Percentiles rank a stretch among this genome's conserved stretches.
phyloP scores from a whole-genome alignment of 108 stramenopile species.

The Pseudonitzschia multiseries region DNA sequence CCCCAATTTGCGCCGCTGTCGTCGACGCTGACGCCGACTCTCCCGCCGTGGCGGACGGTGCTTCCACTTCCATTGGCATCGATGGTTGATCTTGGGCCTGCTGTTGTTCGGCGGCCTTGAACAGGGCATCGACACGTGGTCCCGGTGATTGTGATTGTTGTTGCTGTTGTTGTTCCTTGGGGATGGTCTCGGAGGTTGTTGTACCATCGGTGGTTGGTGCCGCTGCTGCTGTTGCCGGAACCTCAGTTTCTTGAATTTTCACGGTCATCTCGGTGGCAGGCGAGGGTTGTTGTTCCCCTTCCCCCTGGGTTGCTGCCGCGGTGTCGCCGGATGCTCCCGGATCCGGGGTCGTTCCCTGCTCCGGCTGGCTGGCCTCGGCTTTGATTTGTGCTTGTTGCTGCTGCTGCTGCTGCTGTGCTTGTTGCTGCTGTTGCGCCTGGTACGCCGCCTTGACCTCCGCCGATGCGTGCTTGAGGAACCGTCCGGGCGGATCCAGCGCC shows the following conservation, averaged over 20 bases:
- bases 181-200: no score
- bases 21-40: no score
- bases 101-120: not conserved
- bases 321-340: not conserved
- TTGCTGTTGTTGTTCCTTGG: no score
- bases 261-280: no score
- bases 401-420: not conserved
- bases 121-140: not conserved
- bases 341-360: not conserved
- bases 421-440: not conserved
- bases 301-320: no score
- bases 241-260: no score
- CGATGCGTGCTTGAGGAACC: conserved; percentile 58
- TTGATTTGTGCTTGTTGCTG: not conserved
- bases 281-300: no score
- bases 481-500: conserved; percentile 74
- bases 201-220: no score
- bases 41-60: not conserved
- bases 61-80: conserved; percentile 3
- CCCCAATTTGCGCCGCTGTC: not conserved
- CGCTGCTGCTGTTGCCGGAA: no score
- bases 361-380: not conserved
- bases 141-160: no score
- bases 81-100: not conserved
- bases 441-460: conserved; percentile 1